Evolutionary conservation across 768 basidiomycete genomes (phyloP), one percentile per base, ranked within the genome.

Genomic region (Hortiboletus flavorubellus): DNA sequence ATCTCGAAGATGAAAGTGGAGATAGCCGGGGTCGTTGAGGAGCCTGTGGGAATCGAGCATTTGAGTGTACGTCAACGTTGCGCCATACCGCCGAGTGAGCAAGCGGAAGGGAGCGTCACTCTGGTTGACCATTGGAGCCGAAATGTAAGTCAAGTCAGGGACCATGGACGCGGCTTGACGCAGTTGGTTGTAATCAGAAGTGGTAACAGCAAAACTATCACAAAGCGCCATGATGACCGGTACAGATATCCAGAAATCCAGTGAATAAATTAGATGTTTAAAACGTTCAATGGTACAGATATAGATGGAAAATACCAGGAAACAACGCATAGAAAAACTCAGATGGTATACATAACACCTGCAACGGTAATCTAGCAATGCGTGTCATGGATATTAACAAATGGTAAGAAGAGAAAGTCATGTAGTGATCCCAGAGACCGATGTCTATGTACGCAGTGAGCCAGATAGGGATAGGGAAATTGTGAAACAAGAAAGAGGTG

Each of bases 111-210:
- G 86, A 0, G 86, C 76, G 60, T 92, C 89, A 29, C 87, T 89
- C 64, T 90, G 89, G 55, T 87, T 84, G 54, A 91, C 80, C 88
- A 90, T 90, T 3, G 87, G 88, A 8, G 88, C 87, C 8, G 85
- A 77, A 50, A 89, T 78, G 53, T 70, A 76, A 23, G 65, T 58
- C 54, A 77, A 59, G 53, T 71, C 62, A 1, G 61, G 61, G 21
- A 58, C 49, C 64, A 61, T 68, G 15, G 33, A 51, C 45, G 30
- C 43, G 18, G 49, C 8, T 31, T 18, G 48, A 29, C 10, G 14
- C 21, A 37, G 18, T 31, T 34, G 10, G 35, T 38, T 15, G 43
- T 18, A 2, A 21, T 40, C 18, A 5, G 12, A 35, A 33, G 15
- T 10, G 23, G 26, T 15, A 21, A 38, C 23, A n/a, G 35, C 2